A percentile compares a stretch with the other conserved stretches of the same genome.
Conservation (phyloP, 208 protist genomes). For the Borovskyia barvae region DNA sequence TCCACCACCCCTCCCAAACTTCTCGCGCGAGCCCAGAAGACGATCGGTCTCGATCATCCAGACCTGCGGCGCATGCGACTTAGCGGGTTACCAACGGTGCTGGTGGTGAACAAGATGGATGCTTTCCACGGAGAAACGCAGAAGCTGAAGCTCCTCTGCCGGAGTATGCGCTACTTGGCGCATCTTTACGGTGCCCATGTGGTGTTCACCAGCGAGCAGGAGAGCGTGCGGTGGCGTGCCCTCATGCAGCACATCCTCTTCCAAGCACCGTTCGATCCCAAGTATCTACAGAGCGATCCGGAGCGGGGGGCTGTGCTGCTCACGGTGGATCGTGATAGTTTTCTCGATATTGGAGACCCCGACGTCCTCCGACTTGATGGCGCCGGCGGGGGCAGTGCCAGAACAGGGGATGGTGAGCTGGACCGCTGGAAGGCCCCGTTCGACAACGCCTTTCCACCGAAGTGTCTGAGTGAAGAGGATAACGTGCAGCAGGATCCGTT, state of each 20-base stretch:
- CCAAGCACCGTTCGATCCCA: constrained; percentile 66
- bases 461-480: constrained; percentile 30
- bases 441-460: constrained; percentile 67
- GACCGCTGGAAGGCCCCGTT: constrained; percentile 81
- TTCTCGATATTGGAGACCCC: constrained; percentile 80
- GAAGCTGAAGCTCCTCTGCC: constrained; percentile 59
- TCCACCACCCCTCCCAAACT: constrained; percentile 82
- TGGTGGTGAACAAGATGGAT: constrained; percentile 88
- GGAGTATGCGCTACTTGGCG: constrained; percentile 73
- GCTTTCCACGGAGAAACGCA: constrained; percentile 53
- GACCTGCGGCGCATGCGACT: constrained; percentile 75
- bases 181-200: constrained; percentile 82
- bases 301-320: constrained; percentile 66
- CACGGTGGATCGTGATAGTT: constrained; percentile 76
- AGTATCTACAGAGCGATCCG: constrained; percentile 69
- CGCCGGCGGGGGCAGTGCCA: constrained; percentile 24
- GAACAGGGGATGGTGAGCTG: constrained; percentile 72
- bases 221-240: constrained; percentile 56
- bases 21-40: constrained; percentile 47
- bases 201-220: constrained; percentile 65
- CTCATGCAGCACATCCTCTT: constrained; percentile 82
- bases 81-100: constrained; percentile 77
- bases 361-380: constrained; percentile 20
- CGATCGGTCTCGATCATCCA: constrained; percentile 67
- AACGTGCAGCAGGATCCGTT: constrained; percentile 59